Conservation (phyloP, 805 yeast species). For the Ogataea ganodermae region DNA sequence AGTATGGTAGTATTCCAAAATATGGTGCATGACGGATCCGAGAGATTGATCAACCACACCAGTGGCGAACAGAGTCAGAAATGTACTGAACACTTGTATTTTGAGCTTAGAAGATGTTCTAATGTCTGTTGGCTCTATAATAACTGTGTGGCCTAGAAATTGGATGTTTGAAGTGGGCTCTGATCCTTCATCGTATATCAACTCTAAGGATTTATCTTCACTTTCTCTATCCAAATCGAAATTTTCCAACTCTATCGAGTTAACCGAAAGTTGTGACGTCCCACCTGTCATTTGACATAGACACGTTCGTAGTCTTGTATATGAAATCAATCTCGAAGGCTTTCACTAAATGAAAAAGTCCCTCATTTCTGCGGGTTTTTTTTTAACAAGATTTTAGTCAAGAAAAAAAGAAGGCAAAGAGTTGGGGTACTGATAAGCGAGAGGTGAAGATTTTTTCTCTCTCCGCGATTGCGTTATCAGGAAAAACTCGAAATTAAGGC, state of each 20-base stretch:
- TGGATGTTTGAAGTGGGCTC: slow-evolving; percentile 10
- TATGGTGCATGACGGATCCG: slow-evolving; percentile 58
- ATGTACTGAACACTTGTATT: slow-evolving; percentile 45
- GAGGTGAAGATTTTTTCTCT: not conserved
- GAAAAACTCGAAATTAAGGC: not conserved
- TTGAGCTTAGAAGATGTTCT: slow-evolving; percentile 40
- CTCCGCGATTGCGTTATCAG: not conserved
- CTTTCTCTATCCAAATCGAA: slow-evolving; percentile 5
- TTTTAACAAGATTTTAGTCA: not conserved
- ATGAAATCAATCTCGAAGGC: not conserved
- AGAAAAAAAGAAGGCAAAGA: not conserved
- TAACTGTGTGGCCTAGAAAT: slow-evolving; percentile 27
- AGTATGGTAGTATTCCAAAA: slow-evolving; percentile 49
- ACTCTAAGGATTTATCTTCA: slow-evolving; percentile 13
- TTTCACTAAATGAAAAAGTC: not conserved
- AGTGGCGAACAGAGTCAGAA: slow-evolving; percentile 43
- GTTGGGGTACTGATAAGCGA: slow-evolving; percentile 1
- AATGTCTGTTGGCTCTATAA: slow-evolving; percentile 44
- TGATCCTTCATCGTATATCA: slow-evolving; percentile 7
- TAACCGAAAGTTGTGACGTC: not conserved
- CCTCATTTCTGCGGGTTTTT: not conserved
- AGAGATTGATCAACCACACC: slow-evolving; percentile 64
- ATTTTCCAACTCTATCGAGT: slow-evolving; percentile 11
- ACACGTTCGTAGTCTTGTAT: not conserved
- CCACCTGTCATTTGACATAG: too few relatives aligned